Evolutionary conservation across 805 yeast species (phyloP), one percentile per base, ranked within the genome.

Genomic region (Hanseniaspora hatyaiensis): DNA sequence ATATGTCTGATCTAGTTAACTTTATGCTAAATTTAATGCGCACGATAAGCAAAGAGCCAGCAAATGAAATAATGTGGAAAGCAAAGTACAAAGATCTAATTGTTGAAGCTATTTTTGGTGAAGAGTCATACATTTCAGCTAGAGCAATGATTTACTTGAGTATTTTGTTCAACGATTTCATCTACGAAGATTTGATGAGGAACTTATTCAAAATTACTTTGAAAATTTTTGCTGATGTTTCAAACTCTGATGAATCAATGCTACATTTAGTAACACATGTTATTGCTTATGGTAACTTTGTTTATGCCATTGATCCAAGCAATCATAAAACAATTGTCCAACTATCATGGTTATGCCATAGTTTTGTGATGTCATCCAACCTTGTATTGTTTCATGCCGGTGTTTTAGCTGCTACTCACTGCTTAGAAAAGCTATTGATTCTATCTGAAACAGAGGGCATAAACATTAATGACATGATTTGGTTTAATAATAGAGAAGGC

Each of bases 61-160:
- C 69, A 6, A 74, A 72, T 40, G 67, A 70, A 34, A 65, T 70
- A 8, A 65, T 71, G 28, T 81, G 86, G 80, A 68, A 75, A 52
- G 65, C 77, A 5, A 71, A 79, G 51, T 83, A 86, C 82, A 72
- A 74, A 51, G 70, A 80, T 31, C 72, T 74, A 53, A 73, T 80
- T 4, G 66, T 78, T 51, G 79, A 76, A 52, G 72, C 82, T 16
- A 78, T 83, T 0, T 77, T 78, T 56, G 65, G 67, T 39, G 62
- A 67, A 3, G 68, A 70, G 22, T 74, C 84, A 0, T 72, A 78
- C 31, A 68, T 82, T 42, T 83, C 82, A 54, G 74, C 76, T 4
- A 68, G 89, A 47, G 83, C 87, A 0, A 65, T 80, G 52, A 65
- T 83, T 52, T 72, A 82, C 5, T 68, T 83, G 15, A 92, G 95